These are phyloP conservation scores for Dichotomocladium elegans DNA, from an alignment of 371 early-diverging fungal species.

Conservation along the genomic window DNA sequence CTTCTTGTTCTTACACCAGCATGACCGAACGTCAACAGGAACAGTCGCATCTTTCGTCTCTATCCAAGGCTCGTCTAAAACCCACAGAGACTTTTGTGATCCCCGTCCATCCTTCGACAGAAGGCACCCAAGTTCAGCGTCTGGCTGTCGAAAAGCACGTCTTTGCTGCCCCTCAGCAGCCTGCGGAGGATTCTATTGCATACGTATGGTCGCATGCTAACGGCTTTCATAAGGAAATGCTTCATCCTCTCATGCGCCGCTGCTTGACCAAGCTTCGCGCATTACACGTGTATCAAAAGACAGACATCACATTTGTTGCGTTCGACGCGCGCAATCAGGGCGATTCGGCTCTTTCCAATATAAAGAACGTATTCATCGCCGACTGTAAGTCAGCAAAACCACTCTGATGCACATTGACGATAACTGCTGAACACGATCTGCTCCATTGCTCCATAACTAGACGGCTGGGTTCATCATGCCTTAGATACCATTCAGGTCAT, in stretches of 20 bases:
- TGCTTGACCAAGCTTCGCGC: constrained; percentile 12
- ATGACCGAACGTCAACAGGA: too few species aligned
- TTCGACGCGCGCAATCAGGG: constrained; percentile 46
- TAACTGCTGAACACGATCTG: too few species aligned
- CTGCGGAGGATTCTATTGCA: constrained; percentile 9
- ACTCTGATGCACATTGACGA: not conserved
- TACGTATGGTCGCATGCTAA: constrained; percentile 36
- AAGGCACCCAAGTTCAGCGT: constrained; percentile 18
- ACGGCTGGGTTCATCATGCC: constrained; percentile 31
- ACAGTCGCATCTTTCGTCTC: too few species aligned
- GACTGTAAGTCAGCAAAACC: not conserved
- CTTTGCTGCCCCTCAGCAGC: constrained; percentile 11
- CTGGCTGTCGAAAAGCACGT: constrained; percentile 27
- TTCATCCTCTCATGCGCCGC: constrained; percentile 35
- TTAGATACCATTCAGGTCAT: constrained; percentile 31
- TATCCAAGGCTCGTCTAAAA: constrained; percentile 10
- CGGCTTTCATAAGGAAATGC: constrained; percentile 37
- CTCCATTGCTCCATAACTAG: constrained; percentile 9
- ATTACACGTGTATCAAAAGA: constrained; percentile 8
- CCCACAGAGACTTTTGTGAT: constrained; percentile 9
- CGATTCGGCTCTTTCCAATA: constrained; percentile 34
- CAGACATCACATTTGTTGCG: constrained; percentile 21
- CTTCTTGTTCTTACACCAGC: too few species aligned
- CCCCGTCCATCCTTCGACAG: constrained; percentile 19
- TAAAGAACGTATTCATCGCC: not conserved